phyloP scores from a whole-genome alignment of 225 moss, liverwort and hornwort genomes.

The Neckera pumila region DNA sequence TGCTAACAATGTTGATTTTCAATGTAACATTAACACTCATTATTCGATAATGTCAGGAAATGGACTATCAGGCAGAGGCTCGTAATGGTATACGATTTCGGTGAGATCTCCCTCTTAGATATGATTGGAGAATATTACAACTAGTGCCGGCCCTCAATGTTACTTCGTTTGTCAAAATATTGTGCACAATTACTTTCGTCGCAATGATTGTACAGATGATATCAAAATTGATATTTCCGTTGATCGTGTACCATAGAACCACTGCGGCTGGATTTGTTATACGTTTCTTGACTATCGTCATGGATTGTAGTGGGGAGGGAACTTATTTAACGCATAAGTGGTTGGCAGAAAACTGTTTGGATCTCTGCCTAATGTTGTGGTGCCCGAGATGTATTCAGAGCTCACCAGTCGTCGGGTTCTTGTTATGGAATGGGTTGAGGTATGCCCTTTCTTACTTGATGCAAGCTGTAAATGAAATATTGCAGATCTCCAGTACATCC shows the following conservation, averaged over 20 bases:
- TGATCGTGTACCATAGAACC: neutral
- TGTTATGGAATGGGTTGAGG: conserved; percentile 98
- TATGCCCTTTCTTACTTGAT: conserved; percentile 9
- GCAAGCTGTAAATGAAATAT: neutral
- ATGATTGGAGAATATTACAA: neutral
- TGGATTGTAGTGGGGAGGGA: neutral
- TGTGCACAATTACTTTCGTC: neutral
- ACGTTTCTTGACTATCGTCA: neutral
- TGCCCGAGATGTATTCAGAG: conserved; percentile 76
- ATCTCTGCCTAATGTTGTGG: conserved; percentile 59
- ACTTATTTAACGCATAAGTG: neutral
- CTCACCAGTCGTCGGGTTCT: conserved; percentile 83
- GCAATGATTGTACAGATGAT: neutral
- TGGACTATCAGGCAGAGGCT: conserved; percentile 90
- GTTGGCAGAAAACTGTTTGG: conserved; percentile 77
- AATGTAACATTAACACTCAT: neutral
- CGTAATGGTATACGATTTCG: conserved; percentile 84
- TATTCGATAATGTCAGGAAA: conserved; percentile 46
- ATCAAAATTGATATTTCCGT: neutral
- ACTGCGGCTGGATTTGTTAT: neutral
- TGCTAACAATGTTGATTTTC: neutral
- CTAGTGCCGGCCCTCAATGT: neutral
- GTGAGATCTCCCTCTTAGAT: conserved; percentile 13
- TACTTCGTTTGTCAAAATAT: neutral
- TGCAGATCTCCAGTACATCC: neutral